Conservation (phyloP, 345 rosid genomes). For the Turritis glabra region DNA sequence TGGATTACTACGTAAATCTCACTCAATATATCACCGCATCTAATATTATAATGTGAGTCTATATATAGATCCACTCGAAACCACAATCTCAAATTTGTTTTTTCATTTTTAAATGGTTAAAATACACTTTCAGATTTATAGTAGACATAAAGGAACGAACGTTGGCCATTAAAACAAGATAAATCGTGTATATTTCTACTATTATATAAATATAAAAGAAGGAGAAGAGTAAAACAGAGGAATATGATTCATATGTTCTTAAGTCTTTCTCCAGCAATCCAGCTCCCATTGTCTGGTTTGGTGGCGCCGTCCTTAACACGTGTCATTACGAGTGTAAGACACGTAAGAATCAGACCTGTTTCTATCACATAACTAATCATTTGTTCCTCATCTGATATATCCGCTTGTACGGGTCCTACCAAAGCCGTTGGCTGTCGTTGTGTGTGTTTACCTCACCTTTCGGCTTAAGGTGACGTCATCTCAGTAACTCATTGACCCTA, state of each 20-base stretch:
- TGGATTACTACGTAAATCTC: slow-evolving; percentile 39
- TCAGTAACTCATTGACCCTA: slow-evolving; percentile 35
- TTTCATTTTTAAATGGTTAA: not conserved
- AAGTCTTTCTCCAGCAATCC: slow-evolving; percentile 52
- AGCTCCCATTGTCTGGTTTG: slow-evolving; percentile 56
- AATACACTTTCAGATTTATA: slow-evolving; percentile 11
- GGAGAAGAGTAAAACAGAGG: slow-evolving; percentile 26
- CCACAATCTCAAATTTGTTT: slow-evolving; percentile 13
- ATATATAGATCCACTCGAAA: slow-evolving; percentile 25
- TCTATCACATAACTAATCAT: slow-evolving; percentile 48
- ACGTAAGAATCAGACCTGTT: slow-evolving; percentile 49
- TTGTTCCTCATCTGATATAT: slow-evolving; percentile 25
- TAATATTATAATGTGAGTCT: slow-evolving; percentile 24
- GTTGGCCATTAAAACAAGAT: slow-evolving; percentile 30
- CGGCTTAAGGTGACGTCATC: slow-evolving; percentile 34
- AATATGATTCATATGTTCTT: slow-evolving; percentile 3
- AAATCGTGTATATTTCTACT: slow-evolving; percentile 24
- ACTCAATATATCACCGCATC: slow-evolving; percentile 27
- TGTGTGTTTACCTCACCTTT: slow-evolving; percentile 11
- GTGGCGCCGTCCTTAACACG: slow-evolving; percentile 80
- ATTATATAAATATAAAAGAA: not conserved
- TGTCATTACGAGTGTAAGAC: slow-evolving; percentile 37
- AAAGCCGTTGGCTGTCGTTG: slow-evolving; percentile 37
- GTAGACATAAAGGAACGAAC: slow-evolving; percentile 31
- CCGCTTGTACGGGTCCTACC: slow-evolving; percentile 13